A percentile compares a stretch with the other conserved stretches of the same genome.
These are phyloP conservation scores for Solanum sitiens DNA, from an alignment of 257 asterid genomes.

Conservation along the genomic window DNA sequence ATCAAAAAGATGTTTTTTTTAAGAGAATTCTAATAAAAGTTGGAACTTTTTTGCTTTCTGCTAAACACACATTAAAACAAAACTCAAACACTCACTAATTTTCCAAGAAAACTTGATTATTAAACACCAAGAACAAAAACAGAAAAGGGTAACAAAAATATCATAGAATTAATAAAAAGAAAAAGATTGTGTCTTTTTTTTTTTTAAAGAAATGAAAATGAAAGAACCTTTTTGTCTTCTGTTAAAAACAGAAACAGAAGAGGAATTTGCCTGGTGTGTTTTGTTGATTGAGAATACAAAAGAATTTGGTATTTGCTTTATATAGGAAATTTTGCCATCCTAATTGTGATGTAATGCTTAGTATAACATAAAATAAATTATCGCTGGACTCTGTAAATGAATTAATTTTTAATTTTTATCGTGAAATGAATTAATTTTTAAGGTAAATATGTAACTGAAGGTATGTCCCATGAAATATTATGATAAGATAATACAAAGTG, in stretches of 20 bases:
- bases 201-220: neutral
- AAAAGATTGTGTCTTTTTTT: neutral
- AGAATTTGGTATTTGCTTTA: neutral
- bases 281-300: neutral
- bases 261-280: neutral
- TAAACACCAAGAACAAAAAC: neutral
- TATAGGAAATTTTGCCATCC: neutral
- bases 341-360: neutral
- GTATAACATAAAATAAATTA: too few species aligned
- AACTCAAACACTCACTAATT: neutral
- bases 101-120: neutral
- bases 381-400: too few species aligned
- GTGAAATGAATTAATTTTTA: too few species aligned
- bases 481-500: neutral
- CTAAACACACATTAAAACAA: neutral
- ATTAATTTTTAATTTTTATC: too few species aligned
- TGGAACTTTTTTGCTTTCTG: neutral
- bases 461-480: neutral
- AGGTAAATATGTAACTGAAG: neutral
- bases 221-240: neutral
- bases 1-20: neutral
- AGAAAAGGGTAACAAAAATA: neutral
- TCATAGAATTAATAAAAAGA: neutral
- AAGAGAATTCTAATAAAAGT: neutral
- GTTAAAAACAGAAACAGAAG: neutral